Evolutionary conservation across 805 yeast genomes (phyloP), one percentile per base, ranked within the genome.

Genomic region (Ogataea pignaliae): DNA sequence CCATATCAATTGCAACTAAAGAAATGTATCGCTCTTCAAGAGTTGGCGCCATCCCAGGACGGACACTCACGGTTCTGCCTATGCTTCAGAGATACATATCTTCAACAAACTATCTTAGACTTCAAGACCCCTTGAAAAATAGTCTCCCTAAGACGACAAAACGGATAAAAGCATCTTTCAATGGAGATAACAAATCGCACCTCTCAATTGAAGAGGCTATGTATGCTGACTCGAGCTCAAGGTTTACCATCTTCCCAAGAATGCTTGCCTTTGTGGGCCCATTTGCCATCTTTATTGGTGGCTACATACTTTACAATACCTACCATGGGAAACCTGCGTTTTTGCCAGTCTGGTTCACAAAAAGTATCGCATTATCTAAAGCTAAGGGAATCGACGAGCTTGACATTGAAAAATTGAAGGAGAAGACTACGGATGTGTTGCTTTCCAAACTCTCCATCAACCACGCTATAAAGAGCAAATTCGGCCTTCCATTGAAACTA

Each of bases 401-500:
- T 13, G 63, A 65, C 40, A 31, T 64, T 16, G 65, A 63, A 3
- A 48, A 53, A 41, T 45, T 66, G 26, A 48, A 58, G 30, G 45
- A 47, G 6, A 48, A 48, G 14, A 54, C 66, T 2, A 57, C 50
- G 40, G 54, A 52, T 21, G 51, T 55, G 9, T 39, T 66, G 4
- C 40, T 59, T 26, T 50, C 55, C 17, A 58, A 60, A 45, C 44
- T 66, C n/a, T 57, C 64, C 7, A 54, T 65, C 53, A 61, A 63
- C 44, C 51, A 48, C 29, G 48, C 53, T 15, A 52, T 66, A n/a
- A 57, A 55, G 34, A 40, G 50, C 18, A 45, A 42, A 15, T 53
- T 64, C 35, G 70, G 69, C 0, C 50, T 64, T 8, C 71, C 71
- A 3, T 49, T 66, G 15, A 46, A 50, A 15, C 42, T 64, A 21